Conservation (phyloP, 805 yeast species). For the Barnettozyma siamensis region DNA sequence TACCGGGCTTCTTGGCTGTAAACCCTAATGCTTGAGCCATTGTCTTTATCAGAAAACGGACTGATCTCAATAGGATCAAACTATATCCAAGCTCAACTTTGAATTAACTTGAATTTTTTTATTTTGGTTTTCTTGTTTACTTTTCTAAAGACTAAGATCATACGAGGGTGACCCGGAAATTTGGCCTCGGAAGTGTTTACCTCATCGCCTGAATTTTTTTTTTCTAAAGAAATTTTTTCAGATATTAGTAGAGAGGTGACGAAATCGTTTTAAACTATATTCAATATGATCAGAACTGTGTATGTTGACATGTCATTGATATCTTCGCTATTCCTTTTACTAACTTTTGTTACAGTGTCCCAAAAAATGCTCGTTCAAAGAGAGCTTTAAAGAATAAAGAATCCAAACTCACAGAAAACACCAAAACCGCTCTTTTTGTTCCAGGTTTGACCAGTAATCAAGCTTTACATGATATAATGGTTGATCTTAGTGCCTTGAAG, state of each 20-base stretch:
- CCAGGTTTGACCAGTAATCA: constrained; percentile 83
- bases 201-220: constrained; percentile 8
- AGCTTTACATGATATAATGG: constrained; percentile 79
- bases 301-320: constrained; percentile 3
- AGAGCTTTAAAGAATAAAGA: constrained; percentile 88
- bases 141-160: background rate
- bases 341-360: constrained; percentile 44
- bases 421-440: constrained; percentile 82
- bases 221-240: background rate
- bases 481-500: constrained; percentile 83
- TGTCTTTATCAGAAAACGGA: background rate
- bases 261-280: too few species aligned
- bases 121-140: constrained; percentile 2
- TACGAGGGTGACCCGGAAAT: background rate
- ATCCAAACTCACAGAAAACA: constrained; percentile 83
- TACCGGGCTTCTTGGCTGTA: constrained; percentile 1
- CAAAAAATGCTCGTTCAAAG: constrained; percentile 93
- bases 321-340: too few species aligned
- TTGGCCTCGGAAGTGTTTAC: constrained; percentile 1
- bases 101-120: background rate
- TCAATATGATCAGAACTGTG: constrained; percentile 11
- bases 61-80: background rate
- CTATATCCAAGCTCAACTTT: background rate
- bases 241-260: too few species aligned
- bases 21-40: background rate